Evolutionary conservation across 192 early-diverging fungal species (phyloP), one percentile per base, ranked within the genome.

Genomic region (Linnemannia elongata): DNA sequence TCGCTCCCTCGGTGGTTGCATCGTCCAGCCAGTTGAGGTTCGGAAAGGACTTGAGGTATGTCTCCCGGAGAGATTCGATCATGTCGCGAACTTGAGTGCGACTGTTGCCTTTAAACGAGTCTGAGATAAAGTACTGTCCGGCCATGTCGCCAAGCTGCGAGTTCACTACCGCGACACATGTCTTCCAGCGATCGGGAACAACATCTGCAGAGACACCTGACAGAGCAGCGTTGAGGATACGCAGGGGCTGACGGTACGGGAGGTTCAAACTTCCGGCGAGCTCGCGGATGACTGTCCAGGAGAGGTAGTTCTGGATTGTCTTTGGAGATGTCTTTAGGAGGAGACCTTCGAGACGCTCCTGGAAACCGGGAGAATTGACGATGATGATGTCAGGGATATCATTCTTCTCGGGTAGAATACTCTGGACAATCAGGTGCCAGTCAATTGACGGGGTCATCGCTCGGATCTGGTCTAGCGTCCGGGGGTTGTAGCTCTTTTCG

Each of bases 21-120:
- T 85, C 60, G 82, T 95, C 94, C 57, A 95, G 88, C 93, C 93
- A 95, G 13, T 88, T 79, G 27, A 94, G 76, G 2, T 78, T 74
- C 3, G 81, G 54, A 36, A 95, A 74, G 1, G 81, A 79, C 15
- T 82, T 75, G 17, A 86, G 39, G 39, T 93, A 90, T 8, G 91
- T 66, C 17, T 69, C 60, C 33, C 92, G 82, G 13, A 95, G 63
- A 10, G 88, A 83, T 2, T 80, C 55, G 7, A 93, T 89, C 79
- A 93, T 88, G 22, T 83, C 79, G 52, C 87, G 82, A 10, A 91
- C 92, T 15, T 82, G 75, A 38, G 83, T 49, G 45, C 83, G 89
- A 47, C 90, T 82, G 44, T 90, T 76, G 47, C 82, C 82, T 33
- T 79, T 84, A 77, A 88, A 89, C n/a, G 70, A 69, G 70, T 80